Percentiles rank a stretch among this genome's conserved stretches.
Evolutionary conservation across 23 red algal species (phyloP).

Genomic region (Gracilaria caudata): DNA sequence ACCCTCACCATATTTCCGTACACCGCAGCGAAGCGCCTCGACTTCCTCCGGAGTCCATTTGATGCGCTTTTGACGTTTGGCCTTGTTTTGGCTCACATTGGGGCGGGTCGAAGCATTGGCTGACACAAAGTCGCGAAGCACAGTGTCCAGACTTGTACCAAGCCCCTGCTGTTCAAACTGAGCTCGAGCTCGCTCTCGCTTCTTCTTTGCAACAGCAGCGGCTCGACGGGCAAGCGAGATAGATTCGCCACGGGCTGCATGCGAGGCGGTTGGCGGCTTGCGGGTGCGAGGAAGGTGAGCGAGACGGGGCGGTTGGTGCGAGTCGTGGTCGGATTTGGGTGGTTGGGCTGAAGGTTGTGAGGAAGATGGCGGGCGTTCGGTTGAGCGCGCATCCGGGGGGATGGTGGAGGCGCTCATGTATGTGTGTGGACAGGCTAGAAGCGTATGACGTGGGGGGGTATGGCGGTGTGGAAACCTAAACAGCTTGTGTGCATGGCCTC

Average conservation of each 20-base stretch:
- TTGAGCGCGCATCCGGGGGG: not conserved
- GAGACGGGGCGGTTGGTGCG: not conserved
- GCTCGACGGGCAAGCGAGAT: slow-evolving; percentile 62
- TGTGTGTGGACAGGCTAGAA: not conserved
- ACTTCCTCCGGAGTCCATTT: slow-evolving; percentile 55
- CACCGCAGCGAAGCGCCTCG: slow-evolving; percentile 35
- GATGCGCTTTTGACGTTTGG: slow-evolving; percentile 50
- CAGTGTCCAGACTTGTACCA: slow-evolving; percentile 1
- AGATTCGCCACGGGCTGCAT: slow-evolving; percentile 40
- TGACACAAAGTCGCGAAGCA: slow-evolving; percentile 4
- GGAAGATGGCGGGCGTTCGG: not conserved
- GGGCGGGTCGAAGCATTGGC: slow-evolving; percentile 35
- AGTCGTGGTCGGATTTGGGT: not conserved
- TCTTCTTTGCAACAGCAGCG: slow-evolving; percentile 49
- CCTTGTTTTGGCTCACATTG: slow-evolving; percentile 60
- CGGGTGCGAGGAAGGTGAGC: not conserved
- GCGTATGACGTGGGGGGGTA: slow-evolving; percentile 17
- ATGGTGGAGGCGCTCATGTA: slow-evolving; percentile 35
- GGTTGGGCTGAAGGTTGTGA: not conserved
- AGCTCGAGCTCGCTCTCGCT: slow-evolving; percentile 45
- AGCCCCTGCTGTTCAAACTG: slow-evolving; percentile 33
- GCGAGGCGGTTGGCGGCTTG: not conserved
- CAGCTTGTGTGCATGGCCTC: not conserved
- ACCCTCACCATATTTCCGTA: slow-evolving; percentile 47
- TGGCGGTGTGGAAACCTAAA: slow-evolving; percentile 11